Conservation (phyloP, 176 grass and related monocot species). For the Hsuehochloa calcarea region DNA sequence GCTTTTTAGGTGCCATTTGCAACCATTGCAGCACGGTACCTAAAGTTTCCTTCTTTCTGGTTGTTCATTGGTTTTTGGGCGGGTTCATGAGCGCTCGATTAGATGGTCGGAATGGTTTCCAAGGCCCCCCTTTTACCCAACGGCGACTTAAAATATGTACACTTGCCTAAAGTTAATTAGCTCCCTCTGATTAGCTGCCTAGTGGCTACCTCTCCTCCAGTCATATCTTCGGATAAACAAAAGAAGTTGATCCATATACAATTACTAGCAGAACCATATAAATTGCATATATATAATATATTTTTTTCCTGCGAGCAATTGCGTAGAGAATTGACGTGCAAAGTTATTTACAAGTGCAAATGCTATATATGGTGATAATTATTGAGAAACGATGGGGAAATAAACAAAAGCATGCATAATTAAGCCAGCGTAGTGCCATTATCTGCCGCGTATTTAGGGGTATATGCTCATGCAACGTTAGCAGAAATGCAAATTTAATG, state of each 20-base stretch:
- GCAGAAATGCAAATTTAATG: constrained; percentile 24
- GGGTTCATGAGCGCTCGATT: background rate
- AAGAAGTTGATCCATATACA: background rate
- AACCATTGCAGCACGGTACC: constrained; percentile 23
- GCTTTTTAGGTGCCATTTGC: constrained; percentile 17
- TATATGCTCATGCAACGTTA: constrained; percentile 27
- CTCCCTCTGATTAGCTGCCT: background rate
- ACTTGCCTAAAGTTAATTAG: background rate
- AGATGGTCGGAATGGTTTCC: constrained; percentile 4
- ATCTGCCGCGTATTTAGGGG: constrained; percentile 29
- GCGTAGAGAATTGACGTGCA: background rate
- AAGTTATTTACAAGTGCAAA: background rate
- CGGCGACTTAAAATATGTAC: background rate
- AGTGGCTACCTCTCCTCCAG: background rate
- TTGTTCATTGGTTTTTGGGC: background rate
- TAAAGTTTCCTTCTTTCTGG: background rate
- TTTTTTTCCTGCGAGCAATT: background rate
- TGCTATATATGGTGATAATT: background rate
- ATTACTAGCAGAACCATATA: background rate
- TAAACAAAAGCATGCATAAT: background rate
- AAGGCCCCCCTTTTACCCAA: background rate
- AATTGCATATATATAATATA: background rate
- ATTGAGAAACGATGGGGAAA: background rate
- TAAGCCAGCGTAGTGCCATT: background rate
- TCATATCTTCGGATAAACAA: background rate